Percentiles rank a stretch among this genome's conserved stretches.
These are phyloP conservation scores for Didymella segeticola DNA, from an alignment of 2,329 filamentous ascomycete species.

Conservation along the genomic window DNA sequence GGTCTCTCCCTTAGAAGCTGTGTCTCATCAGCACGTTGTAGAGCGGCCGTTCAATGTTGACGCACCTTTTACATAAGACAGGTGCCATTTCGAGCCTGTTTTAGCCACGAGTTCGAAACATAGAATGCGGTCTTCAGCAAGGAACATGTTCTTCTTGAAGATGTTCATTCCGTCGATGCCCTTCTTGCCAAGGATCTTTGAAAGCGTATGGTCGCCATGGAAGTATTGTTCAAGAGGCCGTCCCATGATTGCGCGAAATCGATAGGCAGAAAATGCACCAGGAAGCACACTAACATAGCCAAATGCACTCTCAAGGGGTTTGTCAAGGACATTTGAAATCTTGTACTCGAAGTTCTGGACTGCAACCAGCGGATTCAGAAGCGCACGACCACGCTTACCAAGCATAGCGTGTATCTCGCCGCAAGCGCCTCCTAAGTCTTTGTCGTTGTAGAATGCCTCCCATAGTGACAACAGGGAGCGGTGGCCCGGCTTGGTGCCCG, in stretches of 20 bases:
- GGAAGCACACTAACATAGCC: conserved; percentile 98
- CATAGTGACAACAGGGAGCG: conserved; percentile 92
- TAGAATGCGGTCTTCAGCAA: conserved; percentile 99
- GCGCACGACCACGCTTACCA: conserved; percentile 83
- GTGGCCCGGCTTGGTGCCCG: conserved; percentile 92
- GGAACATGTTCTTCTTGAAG: conserved; percentile 99
- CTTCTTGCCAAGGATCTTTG: conserved; percentile 92
- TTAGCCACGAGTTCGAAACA: conserved; percentile 73
- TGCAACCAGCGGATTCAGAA: conserved; percentile 95
- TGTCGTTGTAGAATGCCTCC: conserved; percentile 99
- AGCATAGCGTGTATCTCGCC: conserved; percentile 99
- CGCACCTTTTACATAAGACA: conserved; percentile 4
- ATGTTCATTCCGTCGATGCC: conserved; percentile 99
- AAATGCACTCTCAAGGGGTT: conserved; percentile 95
- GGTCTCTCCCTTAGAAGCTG: conserved; percentile 94
- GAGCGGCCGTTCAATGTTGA: neutral
- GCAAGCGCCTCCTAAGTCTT: conserved; percentile 96
- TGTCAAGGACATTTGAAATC: conserved; percentile 99
- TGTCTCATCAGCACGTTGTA: conserved; percentile 47
- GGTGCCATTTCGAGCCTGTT: conserved; percentile 4
- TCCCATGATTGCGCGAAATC: conserved; percentile 98
- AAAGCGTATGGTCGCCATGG: conserved; percentile 97
- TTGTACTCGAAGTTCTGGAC: conserved; percentile 99
- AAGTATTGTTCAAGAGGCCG: conserved; percentile 98
- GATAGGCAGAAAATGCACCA: conserved; percentile 97